Evolutionary conservation across 139 green algal genomes (phyloP), one percentile per base, ranked within the genome.

Genomic region (Tetraselmis striata): DNA sequence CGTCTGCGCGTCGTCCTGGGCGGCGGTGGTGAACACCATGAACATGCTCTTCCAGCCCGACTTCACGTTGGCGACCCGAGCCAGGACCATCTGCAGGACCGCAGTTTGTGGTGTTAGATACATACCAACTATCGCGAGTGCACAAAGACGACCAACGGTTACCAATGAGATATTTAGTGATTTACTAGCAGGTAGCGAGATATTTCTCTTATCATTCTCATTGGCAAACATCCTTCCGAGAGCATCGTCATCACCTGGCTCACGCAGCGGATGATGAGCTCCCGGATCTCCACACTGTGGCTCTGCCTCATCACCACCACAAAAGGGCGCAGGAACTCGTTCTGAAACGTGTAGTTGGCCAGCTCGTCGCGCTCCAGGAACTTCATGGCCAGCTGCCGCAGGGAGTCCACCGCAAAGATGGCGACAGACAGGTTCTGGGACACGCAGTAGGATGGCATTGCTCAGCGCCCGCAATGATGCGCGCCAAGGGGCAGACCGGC

Each of bases 261-360:
- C 32, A 89, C 74, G 31, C 93, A 98, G 76, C 96, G 91, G 84
- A 99, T 98, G 87, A 99, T 95, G 32, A 99, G 92, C 90, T 99
- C 97, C 1, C 97, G 90, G 79, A 99, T 98, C 87, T 98, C 96
- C 30, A 96, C 84, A 1, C 88, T 86, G 59, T 93, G 87, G 32
- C 80, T 91, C 83, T 95, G 89, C 0, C 97, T 90, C 94, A 99
- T 98, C 82, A 99, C 89, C 1, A 98, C 91, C 59, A 98, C 95
- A 87, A 99, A 99, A 23, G 97, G 97, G n/a, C 94, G 91, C 79
- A 99, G 86, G 89, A 98, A 99, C 85, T 99, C 95, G 82, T 98
- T 98, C 89, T 99, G 96, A 92, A 99, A 99, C 45, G 94, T 97
- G 93, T 97, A 99, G 89, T 98, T 98, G 59, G 95, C 91, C 78